Percentiles rank a stretch among this genome's conserved stretches.
Conservation (phyloP, 164 flowering plant genomes). For the Umbellularia californica region DNA sequence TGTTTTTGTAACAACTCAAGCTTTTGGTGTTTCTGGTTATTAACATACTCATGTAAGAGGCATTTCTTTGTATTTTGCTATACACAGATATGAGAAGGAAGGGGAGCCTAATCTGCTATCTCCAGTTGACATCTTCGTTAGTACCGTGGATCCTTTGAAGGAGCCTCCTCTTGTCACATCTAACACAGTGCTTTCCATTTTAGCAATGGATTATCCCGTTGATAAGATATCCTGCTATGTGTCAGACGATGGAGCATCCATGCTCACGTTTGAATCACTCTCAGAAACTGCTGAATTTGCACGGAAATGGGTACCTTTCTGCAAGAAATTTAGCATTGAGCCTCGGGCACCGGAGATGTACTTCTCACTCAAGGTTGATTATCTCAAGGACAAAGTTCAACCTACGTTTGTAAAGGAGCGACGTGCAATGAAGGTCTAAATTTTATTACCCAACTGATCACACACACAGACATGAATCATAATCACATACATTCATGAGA, state of each 20-base stretch:
- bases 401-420: conserved; percentile 95
- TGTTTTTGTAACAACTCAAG: too few species aligned
- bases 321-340: conserved; percentile 79
- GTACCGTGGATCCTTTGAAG: conserved; percentile 93
- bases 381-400: conserved; percentile 93
- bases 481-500: too few species aligned
- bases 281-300: conserved; percentile 94
- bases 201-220: conserved; percentile 91
- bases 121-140: conserved; percentile 80
- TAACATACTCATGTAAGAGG: too few species aligned
- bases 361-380: conserved; percentile 77
- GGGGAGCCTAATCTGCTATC: conserved; percentile 82
- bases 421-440: conserved; percentile 81
- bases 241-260: conserved; percentile 95
- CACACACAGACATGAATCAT: background rate
- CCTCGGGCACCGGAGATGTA: conserved; percentile 97
- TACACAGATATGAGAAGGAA: conserved; percentile 76
- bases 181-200: conserved; percentile 77
- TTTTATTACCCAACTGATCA: background rate
- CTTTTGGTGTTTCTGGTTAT: too few species aligned
- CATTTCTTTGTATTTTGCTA: background rate
- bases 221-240: conserved; percentile 88
- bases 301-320: conserved; percentile 94
- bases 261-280: conserved; percentile 83
- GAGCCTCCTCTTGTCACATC: conserved; percentile 93